These are phyloP conservation scores for Nemophila menziesii DNA, from an alignment of 257 asterid genomes.

Conservation along the genomic window DNA sequence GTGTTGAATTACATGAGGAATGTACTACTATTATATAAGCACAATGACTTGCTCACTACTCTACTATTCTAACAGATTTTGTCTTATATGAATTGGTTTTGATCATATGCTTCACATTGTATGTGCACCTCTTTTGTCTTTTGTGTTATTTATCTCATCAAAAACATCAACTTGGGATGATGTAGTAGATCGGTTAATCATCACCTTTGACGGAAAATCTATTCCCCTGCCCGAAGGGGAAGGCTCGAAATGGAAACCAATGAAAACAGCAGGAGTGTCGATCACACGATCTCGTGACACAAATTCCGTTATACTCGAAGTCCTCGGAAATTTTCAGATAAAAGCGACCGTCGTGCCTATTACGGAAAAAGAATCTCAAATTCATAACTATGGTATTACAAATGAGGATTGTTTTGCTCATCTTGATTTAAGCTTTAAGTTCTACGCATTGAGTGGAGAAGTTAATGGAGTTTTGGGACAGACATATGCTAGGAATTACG, in stretches of 20 bases:
- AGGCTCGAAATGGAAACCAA: slow-evolving; percentile 34
- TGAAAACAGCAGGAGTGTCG: slow-evolving; percentile 13
- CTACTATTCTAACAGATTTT: no score
- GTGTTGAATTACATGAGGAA: no score
- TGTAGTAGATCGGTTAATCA: slow-evolving; percentile 38
- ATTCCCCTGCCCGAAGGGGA: slow-evolving; percentile 28
- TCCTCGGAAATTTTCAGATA: slow-evolving; percentile 61
- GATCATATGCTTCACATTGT: no score
- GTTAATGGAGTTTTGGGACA: slow-evolving; percentile 78
- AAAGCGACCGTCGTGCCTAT: slow-evolving; percentile 60
- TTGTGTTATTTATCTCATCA: no score
- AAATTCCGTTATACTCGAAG: slow-evolving; percentile 45
- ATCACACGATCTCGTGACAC: slow-evolving; percentile 34
- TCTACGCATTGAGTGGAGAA: slow-evolving; percentile 42
- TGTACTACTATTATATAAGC: no score
- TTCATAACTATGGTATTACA: slow-evolving; percentile 58
- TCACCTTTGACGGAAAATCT: slow-evolving; percentile 34
- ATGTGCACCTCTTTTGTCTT: no score
- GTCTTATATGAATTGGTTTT: no score
- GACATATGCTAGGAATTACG: slow-evolving; percentile 52
- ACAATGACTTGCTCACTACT: no score
- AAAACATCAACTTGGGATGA: slow-evolving; percentile 48
- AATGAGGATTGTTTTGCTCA: slow-evolving; percentile 74
- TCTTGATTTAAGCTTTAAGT: slow-evolving; percentile 69
- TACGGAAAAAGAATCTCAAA: slow-evolving; percentile 38